Base-by-base conservation (phyloP, 1,284 basidiomycete species). In the Tilletia indica region DNA sequence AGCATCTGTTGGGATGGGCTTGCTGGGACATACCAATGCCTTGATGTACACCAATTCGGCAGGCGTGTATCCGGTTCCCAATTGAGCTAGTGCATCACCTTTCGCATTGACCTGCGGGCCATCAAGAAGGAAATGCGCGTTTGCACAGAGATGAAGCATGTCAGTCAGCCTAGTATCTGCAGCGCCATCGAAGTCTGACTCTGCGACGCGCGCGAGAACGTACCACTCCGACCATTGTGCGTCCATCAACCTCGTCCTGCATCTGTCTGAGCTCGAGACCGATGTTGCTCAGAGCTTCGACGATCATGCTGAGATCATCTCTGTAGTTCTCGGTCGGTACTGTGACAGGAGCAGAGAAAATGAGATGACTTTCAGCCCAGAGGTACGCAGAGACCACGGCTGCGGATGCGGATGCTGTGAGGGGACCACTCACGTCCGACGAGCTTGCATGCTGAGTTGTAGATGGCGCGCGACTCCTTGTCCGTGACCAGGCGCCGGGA, bases 51-150 rank as follows among this genome's bases (percentile, higher is more conserved):
- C 72, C 36, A 83, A 74, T 71, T 82, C 81, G 5, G 64, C 25
- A 2, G 77, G 51, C 8, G 76, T 72, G 71, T 82, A 81, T 6
- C 78, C 73, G 9, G 80, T 82, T 3, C 80, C 81, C 42, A 73
- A 49, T 66, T 80, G 73, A 11, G 81, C 78, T 25, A 82, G 61
- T 16, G 49, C 48, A 68, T 82, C 81, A 1, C 61, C 73, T 61
- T 79, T 80, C 38, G 81, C 75, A 42, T 83, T 83, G 3, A 64
- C 61, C 61, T 64, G 21, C 11, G 21, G 5, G 34, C n/a, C 14
- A 34, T 34, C 21, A 3, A 1, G 1, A 58, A n/a, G 14, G 21
- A 31, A 58, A 14, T 31, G 16, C 25, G 25, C 25, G 25, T 31
- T 31, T 2, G 25, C 25, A 31, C n/a, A 31, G 56, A 58, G 56